A percentile compares a stretch with the other conserved stretches of the same genome.
Evolutionary conservation across 1,284 basidiomycete genomes (phyloP).

Genomic region (Pyrrhoderma lamaoense): DNA sequence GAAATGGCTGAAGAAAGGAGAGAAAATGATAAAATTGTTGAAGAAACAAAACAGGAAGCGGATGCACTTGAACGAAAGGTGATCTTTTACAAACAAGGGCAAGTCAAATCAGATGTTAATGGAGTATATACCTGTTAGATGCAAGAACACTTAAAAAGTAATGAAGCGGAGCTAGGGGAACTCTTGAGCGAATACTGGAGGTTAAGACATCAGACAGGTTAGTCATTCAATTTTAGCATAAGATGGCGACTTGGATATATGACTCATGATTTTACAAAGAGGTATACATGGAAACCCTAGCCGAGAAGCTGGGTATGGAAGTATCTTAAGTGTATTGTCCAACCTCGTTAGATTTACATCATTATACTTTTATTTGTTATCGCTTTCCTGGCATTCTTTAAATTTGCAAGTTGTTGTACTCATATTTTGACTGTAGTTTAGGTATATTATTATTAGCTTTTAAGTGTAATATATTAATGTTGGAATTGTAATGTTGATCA

Average conservation of each 20-base stretch:
- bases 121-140: too few relatives aligned
- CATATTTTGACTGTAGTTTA: neutral
- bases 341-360: neutral
- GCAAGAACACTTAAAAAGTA: conserved; percentile 62
- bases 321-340: conserved; percentile 30
- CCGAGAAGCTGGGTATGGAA: conserved; percentile 57
- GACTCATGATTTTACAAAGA: conserved; percentile 36
- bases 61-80: conserved; percentile 60
- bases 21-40: conserved; percentile 69
- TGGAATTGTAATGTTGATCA: neutral
- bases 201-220: conserved; percentile 71
- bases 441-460: neutral
- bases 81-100: too few relatives aligned
- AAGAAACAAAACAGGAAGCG: conserved; percentile 62
- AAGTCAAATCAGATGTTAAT: too few relatives aligned
- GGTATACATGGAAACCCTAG: conserved; percentile 74
- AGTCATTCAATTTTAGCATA: conserved; percentile 15
- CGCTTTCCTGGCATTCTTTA: neutral
- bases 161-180: conserved; percentile 67
- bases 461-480: neutral
- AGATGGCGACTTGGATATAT: neutral
- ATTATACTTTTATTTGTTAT: neutral
- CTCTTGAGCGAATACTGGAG: conserved; percentile 78
- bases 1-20: conserved; percentile 65
- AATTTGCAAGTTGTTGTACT: too few relatives aligned